phyloP scores from a whole-genome alignment of 1,284 basidiomycete species.

The Acaromyces ingoldii region DNA sequence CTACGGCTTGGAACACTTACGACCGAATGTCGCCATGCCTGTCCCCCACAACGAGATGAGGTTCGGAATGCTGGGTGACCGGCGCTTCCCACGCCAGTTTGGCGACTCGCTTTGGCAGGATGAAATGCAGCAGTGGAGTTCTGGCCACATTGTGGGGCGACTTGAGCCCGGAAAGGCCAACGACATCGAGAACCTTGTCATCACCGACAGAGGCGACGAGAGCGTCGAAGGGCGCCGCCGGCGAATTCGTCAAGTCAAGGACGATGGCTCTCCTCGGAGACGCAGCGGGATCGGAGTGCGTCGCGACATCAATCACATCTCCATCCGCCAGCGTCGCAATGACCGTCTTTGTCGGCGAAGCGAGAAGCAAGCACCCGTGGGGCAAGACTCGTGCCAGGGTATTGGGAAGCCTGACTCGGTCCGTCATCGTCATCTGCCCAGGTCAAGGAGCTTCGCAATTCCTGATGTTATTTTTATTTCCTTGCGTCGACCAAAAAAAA shows the following conservation, averaged over 20 bases:
- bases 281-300: no score
- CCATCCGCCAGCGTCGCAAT: neutral
- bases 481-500: no score
- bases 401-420: no score
- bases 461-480: no score
- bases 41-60: neutral
- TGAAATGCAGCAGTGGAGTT: neutral
- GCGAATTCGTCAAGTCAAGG: no score
- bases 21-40: conserved; percentile 2
- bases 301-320: neutral
- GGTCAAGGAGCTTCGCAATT: no score
- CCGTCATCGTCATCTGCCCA: no score
- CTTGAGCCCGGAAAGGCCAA: neutral
- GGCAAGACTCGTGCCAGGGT: no score
- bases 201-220: neutral
- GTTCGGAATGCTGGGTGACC: neutral
- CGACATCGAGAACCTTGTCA: neutral
- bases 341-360: neutral
- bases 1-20: neutral
- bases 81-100: conserved; percentile 4
- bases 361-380: neutral
- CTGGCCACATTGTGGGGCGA: neutral
- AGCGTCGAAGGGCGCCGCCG: neutral
- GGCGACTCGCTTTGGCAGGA: neutral
- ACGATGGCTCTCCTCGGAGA: no score